Conservation (phyloP, 345 rosid genomes). For the Eucalyptus pauciflora region DNA sequence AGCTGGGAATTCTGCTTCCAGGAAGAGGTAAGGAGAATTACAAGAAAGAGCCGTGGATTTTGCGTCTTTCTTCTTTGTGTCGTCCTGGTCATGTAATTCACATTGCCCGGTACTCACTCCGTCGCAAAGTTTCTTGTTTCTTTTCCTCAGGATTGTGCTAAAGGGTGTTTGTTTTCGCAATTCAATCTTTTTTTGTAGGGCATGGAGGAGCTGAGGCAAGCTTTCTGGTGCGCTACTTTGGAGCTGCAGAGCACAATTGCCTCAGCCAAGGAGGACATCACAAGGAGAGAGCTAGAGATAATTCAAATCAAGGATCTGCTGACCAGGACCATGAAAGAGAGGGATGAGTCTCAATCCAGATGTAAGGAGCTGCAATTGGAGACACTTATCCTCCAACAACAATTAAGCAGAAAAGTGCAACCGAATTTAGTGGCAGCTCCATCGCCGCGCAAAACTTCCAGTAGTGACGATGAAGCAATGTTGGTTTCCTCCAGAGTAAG, state of each 20-base stretch:
- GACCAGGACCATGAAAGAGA: slow-evolving; percentile 19
- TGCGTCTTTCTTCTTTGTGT: background rate
- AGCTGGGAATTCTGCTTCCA: background rate
- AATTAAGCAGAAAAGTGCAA: slow-evolving; percentile 1
- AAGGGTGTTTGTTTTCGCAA: background rate
- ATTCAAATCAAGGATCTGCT: slow-evolving; percentile 26
- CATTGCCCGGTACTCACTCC: background rate
- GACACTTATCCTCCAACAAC: slow-evolving; percentile 12
- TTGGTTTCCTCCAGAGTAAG: background rate
- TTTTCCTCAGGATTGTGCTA: background rate
- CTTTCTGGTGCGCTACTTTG: slow-evolving; percentile 21
- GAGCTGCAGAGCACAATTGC: slow-evolving; percentile 33
- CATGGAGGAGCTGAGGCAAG: slow-evolving; percentile 29
- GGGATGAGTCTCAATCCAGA: slow-evolving; percentile 23
- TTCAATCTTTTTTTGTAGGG: slow-evolving; percentile 14
- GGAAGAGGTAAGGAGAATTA: background rate
- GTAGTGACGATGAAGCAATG: slow-evolving; percentile 25
- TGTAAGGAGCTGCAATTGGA: slow-evolving; percentile 21
- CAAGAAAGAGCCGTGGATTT: background rate
- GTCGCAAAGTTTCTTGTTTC: background rate
- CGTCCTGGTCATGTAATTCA: background rate
- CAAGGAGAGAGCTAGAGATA: slow-evolving; percentile 27
- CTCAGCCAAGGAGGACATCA: slow-evolving; percentile 42
- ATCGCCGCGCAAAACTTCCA: background rate
- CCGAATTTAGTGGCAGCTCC: background rate